A percentile compares a stretch with the other conserved stretches of the same genome.
Evolutionary conservation across 257 asterid species (phyloP).

Genomic region (Leptodermis oblonga): DNA sequence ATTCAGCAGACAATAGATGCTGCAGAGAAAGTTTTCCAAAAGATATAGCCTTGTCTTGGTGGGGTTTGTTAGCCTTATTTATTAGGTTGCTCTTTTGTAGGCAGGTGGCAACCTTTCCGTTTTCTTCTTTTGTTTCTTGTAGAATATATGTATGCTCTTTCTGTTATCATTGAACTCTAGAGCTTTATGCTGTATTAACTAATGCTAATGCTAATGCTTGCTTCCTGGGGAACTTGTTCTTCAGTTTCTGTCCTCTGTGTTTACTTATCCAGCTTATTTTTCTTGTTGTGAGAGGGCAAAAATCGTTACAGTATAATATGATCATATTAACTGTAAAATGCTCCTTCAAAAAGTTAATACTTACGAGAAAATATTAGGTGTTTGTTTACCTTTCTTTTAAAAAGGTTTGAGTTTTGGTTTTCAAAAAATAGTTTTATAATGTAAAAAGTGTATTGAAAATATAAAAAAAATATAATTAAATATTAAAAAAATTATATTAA

Average conservation of each 20-base stretch:
- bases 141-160: not conserved
- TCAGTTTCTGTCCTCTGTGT: not conserved
- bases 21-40: constrained; percentile 73
- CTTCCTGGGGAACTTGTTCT: not conserved
- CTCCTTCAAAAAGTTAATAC: too few species aligned
- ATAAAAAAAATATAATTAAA: too few species aligned
- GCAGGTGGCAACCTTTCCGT: not conserved
- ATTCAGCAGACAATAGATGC: constrained; percentile 78
- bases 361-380: too few species aligned
- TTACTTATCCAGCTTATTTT: not conserved
- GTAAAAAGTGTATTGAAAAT: too few species aligned
- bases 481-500: too few species aligned
- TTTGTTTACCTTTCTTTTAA: too few species aligned
- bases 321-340: too few species aligned
- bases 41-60: constrained; percentile 27
- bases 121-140: not conserved
- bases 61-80: constrained; percentile 9
- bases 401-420: too few species aligned
- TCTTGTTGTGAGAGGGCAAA: not conserved
- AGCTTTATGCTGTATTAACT: not conserved
- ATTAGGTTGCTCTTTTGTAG: constrained; percentile 12
- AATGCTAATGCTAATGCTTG: too few species aligned
- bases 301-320: too few species aligned
- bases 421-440: too few species aligned
- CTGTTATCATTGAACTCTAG: not conserved